Percentiles rank a stretch among this genome's conserved stretches.
Conservation (phyloP, 176 grass and related monocot species). For the Hsuehochloa calcarea region DNA sequence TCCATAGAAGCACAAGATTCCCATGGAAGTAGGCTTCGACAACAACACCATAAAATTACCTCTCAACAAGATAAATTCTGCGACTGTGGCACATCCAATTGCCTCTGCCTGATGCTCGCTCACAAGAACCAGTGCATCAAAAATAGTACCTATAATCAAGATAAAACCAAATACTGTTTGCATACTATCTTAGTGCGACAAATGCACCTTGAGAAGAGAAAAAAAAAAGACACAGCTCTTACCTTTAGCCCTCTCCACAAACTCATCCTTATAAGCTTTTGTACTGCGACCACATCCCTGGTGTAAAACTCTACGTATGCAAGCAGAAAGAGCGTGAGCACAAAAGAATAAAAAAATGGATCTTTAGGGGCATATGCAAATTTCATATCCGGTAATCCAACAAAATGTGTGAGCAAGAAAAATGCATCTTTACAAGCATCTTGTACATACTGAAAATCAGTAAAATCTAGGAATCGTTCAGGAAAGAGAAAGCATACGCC, state of each 20-base stretch:
- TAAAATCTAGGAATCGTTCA: neutral
- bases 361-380: neutral
- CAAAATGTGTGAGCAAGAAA: neutral
- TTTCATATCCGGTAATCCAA: conserved; percentile 1
- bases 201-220: neutral
- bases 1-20: conserved; percentile 8
- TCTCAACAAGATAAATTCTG: conserved; percentile 67
- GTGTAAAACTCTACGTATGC: conserved; percentile 48
- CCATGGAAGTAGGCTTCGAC: conserved; percentile 5
- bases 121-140: conserved; percentile 59
- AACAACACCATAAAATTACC: conserved; percentile 44
- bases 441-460: neutral
- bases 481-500: neutral
- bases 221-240: neutral
- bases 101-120: conserved; percentile 65
- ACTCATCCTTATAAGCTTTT: conserved; percentile 61
- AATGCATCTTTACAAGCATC: neutral
- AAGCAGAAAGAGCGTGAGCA: neutral
- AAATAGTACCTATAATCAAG: conserved; percentile 42
- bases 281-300: conserved; percentile 55
- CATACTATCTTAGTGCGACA: neutral
- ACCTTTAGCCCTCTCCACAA: conserved; percentile 70
- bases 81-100: conserved; percentile 62
- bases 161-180: conserved; percentile 17
- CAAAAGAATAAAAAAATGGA: neutral